Evolutionary conservation across 106 monocot species (phyloP).

Genomic region (Amphibolis antarctica): DNA sequence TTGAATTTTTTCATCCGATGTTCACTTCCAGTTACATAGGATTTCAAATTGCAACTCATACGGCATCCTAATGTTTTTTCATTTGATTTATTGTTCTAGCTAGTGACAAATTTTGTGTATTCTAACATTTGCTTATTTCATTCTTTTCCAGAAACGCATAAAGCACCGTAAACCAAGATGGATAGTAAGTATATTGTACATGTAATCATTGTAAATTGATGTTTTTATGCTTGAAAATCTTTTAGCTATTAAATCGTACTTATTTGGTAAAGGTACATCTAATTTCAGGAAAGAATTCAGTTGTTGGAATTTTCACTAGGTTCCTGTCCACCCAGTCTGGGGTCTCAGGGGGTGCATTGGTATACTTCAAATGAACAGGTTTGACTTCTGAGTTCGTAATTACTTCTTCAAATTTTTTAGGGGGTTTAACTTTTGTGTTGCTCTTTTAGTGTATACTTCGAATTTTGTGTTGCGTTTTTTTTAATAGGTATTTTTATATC

Average conservation of each 20-base stretch:
- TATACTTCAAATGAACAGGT: constrained; percentile 85
- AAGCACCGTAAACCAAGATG: constrained; percentile 62
- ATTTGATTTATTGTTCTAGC: too few relatives aligned
- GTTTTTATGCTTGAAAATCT: background rate
- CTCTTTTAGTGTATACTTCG: too few relatives aligned
- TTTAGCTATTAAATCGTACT: background rate
- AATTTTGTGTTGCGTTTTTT: too few relatives aligned
- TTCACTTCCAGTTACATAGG: too few relatives aligned
- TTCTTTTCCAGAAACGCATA: constrained; percentile 56
- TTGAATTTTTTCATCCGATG: too few relatives aligned
- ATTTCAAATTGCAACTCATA: too few relatives aligned
- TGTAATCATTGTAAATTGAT: background rate
- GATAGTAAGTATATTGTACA: constrained; percentile 45
- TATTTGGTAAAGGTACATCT: constrained; percentile 1
- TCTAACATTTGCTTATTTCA: background rate
- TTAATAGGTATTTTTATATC: too few relatives aligned
- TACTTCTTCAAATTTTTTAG: background rate
- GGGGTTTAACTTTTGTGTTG: too few relatives aligned
- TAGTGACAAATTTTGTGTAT: background rate
- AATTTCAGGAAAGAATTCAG: constrained; percentile 66
- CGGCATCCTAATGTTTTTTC: too few relatives aligned
- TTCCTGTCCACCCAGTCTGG: constrained; percentile 73
- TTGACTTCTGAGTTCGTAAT: constrained; percentile 21
- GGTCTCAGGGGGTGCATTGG: constrained; percentile 62
- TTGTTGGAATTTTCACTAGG: constrained; percentile 91